phyloP scores from a whole-genome alignment of 805 yeast genomes.

The Middelhovenomyces tepae region DNA sequence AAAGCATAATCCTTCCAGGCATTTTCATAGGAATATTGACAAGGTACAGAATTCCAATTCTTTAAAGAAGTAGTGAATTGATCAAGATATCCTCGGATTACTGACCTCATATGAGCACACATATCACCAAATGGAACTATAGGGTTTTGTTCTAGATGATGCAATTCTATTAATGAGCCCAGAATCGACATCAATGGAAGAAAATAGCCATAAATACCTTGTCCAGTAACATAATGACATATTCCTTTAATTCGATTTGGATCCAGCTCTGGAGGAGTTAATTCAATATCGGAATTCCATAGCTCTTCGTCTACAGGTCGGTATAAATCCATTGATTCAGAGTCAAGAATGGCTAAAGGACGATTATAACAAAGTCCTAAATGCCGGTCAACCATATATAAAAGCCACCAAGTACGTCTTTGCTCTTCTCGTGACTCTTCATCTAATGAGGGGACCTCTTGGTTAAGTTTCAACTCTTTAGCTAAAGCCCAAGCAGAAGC shows the following conservation, averaged over 20 bases:
- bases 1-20: conserved; percentile 20
- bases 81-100: conserved; percentile 11
- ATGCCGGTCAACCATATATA: conserved; percentile 33
- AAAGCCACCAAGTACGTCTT: conserved; percentile 35
- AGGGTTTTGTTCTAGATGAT: conserved; percentile 21
- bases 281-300: conserved; percentile 24
- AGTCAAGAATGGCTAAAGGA: conserved; percentile 26
- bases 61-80: conserved; percentile 15
- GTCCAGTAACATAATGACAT: conserved; percentile 21
- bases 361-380: conserved; percentile 31
- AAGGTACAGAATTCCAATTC: conserved; percentile 14
- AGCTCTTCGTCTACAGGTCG: conserved; percentile 29
- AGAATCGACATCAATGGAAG: conserved; percentile 29
- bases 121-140: conserved; percentile 14
- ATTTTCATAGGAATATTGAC: conserved; percentile 19
- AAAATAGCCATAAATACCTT: conserved; percentile 33
- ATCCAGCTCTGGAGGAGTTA: conserved; percentile 26
- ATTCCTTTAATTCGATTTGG: conserved; percentile 22
- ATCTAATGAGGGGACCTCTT: conserved; percentile 16
- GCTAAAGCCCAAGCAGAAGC: conserved; percentile 25
- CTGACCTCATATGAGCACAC: conserved; percentile 13
- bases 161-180: conserved; percentile 23
- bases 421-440: conserved; percentile 31
- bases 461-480: conserved; percentile 24
- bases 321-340: conserved; percentile 24